Base-by-base conservation (phyloP, 75 land plant species). In the Cupressus sempervirens region DNA sequence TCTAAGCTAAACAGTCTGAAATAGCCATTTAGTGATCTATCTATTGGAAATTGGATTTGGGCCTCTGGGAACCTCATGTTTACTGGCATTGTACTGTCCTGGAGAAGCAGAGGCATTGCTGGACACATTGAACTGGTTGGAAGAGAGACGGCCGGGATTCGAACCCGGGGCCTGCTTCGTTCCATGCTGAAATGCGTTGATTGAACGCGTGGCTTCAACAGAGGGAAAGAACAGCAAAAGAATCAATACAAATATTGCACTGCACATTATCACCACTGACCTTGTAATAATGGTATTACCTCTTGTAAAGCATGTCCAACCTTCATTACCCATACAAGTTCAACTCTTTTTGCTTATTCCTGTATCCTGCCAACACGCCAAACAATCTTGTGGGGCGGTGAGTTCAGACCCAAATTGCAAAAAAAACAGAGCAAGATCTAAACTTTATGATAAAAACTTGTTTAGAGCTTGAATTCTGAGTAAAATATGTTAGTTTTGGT, bases 51-150 rank as follows among this genome's bases (percentile, higher is more conserved):
- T 89, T 40, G 90, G 90, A 82, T 89, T 89, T 58, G 90, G 90
- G 56, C 90, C 90, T 40, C 90, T 89, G 45, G 90, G 90, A 84
- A 89, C 90, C 75, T 86, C 90, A 84, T 89, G 90, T n/a, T 29
- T 86, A 81, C 86, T 67, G 5, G 86, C 88, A 82, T 81, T 85
- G 43, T 80, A 85, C 50, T 79, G 72, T 18, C 34, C 29, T 23
- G 46, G 12, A 45, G 86, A 7, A 41, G 18, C 82, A 52, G 83
- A 26, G 15, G 18, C 53, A 45, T 82, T 13, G 40, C 30, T 41
- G 67, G 70, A 35, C 46, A 43, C 70, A 20, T 41, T 35, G 87
- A 67, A 79, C 35, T 53, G 41, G 50, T 26, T 40, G 76, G 67
- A 67, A n/a, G 58, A 53, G 82, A 50, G 75, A 32, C 82, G 65